Evolutionary conservation across 768 basidiomycete species (phyloP), one percentile per base, ranked within the genome.

Genomic region (Kwoniella newhampshirensis): DNA sequence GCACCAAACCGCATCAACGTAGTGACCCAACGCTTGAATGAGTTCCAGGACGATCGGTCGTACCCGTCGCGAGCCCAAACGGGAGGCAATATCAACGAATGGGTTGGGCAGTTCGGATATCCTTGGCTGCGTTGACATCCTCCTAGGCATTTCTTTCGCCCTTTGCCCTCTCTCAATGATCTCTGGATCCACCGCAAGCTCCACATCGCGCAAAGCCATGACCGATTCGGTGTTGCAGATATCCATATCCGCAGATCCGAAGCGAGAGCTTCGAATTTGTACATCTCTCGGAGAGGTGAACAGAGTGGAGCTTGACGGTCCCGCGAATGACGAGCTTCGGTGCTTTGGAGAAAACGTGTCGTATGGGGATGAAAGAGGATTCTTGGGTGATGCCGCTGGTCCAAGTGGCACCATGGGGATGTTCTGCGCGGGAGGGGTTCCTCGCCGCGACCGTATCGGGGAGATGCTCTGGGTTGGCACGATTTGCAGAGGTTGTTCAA

Each of bases 31-130:
- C 12, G 70, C 60, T 32, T 69, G 67, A 5, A 69, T 53, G 18
- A 72, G 62, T 36, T 72, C 70, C 9, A 72, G 36, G 3, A 72
- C 67, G 30, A 69, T 57, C 13, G 70, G 70, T 30, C 70, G 39
- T 1, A 69, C 64, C 25, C 70, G 51, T 23, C 66, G 30, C 21
- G 67, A 67, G 6, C 47, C 44, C 13, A 72, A 43, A 12, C 67
- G 49, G 8, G 54, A 18, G 8, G 60, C 43, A 26, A 71, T 51
- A 32, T 68, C 70, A 15, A 52, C 26, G 49, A 71, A 71, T 4
- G 66, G 67, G 39, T 71, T 71, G n/a, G 63, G 63, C 20, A 49
- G 51, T 15, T 57, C 44, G 15, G 57, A 60, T 21, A 67, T 44
- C 13, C 68, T 37, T 7, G 66, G 60, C 9, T 63, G 58, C 30